Evolutionary conservation across 257 asterid species (phyloP).

Genomic region (Orobanche coerulescens): DNA sequence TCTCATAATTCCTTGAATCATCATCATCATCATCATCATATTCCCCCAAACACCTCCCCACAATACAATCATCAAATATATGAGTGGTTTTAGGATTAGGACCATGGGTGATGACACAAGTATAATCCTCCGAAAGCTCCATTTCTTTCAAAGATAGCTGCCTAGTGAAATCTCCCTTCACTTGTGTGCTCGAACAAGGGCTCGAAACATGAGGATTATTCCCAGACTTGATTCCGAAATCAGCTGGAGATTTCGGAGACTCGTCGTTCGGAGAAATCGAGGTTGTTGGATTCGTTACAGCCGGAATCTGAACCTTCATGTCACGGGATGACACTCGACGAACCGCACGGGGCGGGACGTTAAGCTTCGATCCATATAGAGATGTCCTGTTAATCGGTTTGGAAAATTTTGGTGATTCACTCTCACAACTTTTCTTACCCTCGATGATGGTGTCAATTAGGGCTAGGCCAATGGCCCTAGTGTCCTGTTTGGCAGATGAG

Average conservation of each 20-base stretch:
- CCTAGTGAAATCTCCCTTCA: constrained; percentile 31
- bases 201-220: constrained; percentile 33
- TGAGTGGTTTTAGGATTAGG: constrained; percentile 84
- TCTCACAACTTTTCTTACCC: constrained; percentile 16
- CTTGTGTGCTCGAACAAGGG: constrained; percentile 27
- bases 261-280: constrained; percentile 25
- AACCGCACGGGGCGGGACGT: too few relatives aligned
- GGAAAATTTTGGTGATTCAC: constrained; percentile 15
- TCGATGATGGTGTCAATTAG: constrained; percentile 46
- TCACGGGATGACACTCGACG: too few relatives aligned
- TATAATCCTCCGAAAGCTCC: constrained; percentile 93
- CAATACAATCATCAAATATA: constrained; percentile 69
- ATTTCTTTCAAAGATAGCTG: constrained; percentile 70
- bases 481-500: constrained; percentile 27
- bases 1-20: background rate
- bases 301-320: constrained; percentile 65
- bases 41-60: constrained; percentile 44
- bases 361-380: constrained; percentile 68
- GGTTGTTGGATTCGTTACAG: constrained; percentile 16
- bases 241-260: constrained; percentile 66
- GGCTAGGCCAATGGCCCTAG: constrained; percentile 69
- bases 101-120: constrained; percentile 84
- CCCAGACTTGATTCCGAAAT: constrained; percentile 89
- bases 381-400: constrained; percentile 48
- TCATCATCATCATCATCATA: constrained; percentile 4